phyloP scores from a whole-genome alignment of 139 green algal genomes.

The Ostreobium quekettii region DNA sequence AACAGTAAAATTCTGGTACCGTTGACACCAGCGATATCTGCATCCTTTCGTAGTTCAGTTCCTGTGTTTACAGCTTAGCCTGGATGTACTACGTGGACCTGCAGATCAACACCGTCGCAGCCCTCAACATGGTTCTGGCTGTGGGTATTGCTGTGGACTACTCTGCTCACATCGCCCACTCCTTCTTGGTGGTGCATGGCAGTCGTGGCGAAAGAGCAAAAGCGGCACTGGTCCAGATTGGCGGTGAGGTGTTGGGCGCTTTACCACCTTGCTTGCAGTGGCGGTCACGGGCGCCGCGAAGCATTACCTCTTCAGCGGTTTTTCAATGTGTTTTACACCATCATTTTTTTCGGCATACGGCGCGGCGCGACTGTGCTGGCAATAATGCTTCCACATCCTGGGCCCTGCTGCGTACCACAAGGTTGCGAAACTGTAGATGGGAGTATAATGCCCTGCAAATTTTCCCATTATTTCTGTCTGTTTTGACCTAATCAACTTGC shows the following conservation, averaged over 20 bases:
- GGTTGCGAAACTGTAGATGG: no score
- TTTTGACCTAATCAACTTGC: no score
- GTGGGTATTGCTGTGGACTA: conserved; percentile 55
- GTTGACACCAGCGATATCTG: no score
- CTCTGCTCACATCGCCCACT: conserved; percentile 37
- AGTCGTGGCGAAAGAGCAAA: conserved; percentile 22
- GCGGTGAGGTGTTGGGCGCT: conserved; percentile 36
- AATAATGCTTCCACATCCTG: conserved; percentile 25
- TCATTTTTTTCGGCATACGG: conserved; percentile 26
- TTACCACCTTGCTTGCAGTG: conserved; percentile 41
- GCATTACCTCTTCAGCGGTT: conserved; percentile 45
- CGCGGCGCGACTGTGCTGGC: conserved; percentile 31
- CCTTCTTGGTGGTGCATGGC: conserved; percentile 34
- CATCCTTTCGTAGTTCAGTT: no score
- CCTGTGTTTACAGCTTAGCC: conserved; percentile 13
- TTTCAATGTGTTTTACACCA: conserved; percentile 36
- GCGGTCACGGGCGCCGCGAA: conserved; percentile 20
- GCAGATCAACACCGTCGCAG: conserved; percentile 37
- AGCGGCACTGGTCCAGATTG: conserved; percentile 32
- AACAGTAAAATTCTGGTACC: no score
- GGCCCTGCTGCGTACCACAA: no score
- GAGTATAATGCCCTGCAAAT: no score
- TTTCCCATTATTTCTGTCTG: no score
- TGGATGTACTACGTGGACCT: conserved; percentile 41
- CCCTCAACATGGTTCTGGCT: conserved; percentile 48